Evolutionary conservation across 2,329 filamentous ascomycete genomes (phyloP).

Genomic region (Phialophora macrospora): DNA sequence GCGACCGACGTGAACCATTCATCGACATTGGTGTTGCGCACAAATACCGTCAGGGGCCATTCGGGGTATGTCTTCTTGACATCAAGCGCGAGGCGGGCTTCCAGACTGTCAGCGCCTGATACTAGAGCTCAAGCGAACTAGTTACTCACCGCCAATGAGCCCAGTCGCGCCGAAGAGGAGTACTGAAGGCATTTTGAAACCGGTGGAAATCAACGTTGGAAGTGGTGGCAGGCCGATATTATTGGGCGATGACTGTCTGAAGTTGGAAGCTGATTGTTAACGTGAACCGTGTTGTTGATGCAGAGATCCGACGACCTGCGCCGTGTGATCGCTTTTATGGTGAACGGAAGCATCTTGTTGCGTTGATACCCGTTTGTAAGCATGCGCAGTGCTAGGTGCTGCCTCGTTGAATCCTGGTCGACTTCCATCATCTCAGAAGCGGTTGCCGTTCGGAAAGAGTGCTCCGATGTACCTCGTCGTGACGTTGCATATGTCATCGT

Average conservation of each 20-base stretch:
- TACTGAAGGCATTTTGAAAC: slow-evolving; percentile 25
- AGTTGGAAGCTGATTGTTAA: not conserved
- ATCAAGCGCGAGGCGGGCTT: slow-evolving; percentile 21
- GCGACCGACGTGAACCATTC: slow-evolving; percentile 23
- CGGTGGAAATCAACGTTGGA: not conserved
- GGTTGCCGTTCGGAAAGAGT: not conserved
- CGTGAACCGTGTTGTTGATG: not conserved
- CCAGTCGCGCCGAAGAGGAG: slow-evolving; percentile 27
- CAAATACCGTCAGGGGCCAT: slow-evolving; percentile 26
- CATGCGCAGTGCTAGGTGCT: not conserved
- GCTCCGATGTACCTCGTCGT: not conserved
- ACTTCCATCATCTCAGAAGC: not conserved
- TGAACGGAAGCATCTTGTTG: not conserved
- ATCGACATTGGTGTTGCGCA: slow-evolving; percentile 22
- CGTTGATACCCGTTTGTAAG: not conserved
- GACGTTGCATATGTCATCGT: slow-evolving; percentile 4
- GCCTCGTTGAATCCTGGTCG: not conserved
- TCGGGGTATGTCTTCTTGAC: slow-evolving; percentile 22
- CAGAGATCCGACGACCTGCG: not conserved
- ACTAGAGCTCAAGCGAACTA: not conserved
- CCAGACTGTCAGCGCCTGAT: slow-evolving; percentile 3
- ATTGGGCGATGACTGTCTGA: not conserved
- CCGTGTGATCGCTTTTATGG: not conserved
- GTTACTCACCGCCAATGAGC: slow-evolving; percentile 26
- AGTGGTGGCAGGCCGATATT: not conserved